Evolutionary conservation across 1,139 yeast species (phyloP), one percentile per base, ranked within the genome.

Genomic region (Pichia sp.): DNA sequence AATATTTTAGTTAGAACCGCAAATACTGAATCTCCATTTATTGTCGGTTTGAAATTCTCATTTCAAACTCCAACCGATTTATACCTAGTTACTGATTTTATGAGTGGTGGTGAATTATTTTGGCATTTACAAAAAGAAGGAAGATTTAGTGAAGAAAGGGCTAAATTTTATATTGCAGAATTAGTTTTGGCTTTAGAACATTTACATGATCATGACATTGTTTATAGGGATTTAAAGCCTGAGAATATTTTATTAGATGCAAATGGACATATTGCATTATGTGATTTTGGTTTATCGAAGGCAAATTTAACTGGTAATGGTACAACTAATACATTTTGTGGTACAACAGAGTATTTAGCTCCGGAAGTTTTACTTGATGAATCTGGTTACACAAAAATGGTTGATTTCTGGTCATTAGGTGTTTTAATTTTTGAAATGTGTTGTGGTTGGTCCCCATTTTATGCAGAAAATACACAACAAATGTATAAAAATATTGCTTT

Each of bases 401-500:
- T 86, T 62, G 95, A 86, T 69, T 86, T 85, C 62, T 86, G 95
- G 95, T 84, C 91, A 2, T 71, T 86, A 54, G 95, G 95, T 56
- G 93, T 86, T 10, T 73, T 86, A 55, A 84, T 86, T 45, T 86
- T 86, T 67, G 95, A 86, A 70, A 85, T 86, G 93, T 84, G 97
- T 69, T 93, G 98, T 72, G 99, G 99, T 44, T 93, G 98, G 98
- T 87, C 96, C n/a, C 99, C 99, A 51, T 93, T 93, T 68, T 91
- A 89, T 66, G 98, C 98, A 44, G 97, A 91, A 58, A 93, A 88
- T 67, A 89, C 96, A 50, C 98, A 93, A 73, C 96, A 91, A 70
- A 93, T 93, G 98, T 93, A 93, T 73, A 91, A 91, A 72, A 93
- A 93, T 70, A 93, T 93, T 72, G 98, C 98, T 3, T 93, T 90